Evolutionary conservation across 1,284 basidiomycete species (phyloP).

Genomic region (Rhodofomes roseus): DNA sequence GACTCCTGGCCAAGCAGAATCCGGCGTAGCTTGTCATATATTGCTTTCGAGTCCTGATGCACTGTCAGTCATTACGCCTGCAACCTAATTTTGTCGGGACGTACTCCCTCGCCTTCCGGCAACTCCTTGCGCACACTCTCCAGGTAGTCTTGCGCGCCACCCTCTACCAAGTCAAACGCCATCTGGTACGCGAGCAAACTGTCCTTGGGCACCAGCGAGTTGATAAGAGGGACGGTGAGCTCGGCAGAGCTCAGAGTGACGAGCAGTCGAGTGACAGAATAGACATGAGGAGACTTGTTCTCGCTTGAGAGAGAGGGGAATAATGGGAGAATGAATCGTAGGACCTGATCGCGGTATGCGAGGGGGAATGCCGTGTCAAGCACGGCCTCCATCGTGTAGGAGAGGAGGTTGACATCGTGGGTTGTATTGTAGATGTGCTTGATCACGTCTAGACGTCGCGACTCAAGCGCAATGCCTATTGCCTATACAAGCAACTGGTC

Average conservation of each 20-base stretch:
- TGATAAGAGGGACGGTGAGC: constrained; percentile 69
- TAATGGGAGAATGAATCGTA: constrained; percentile 81
- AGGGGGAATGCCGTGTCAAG: constrained; percentile 81
- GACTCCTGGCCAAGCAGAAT: constrained; percentile 89
- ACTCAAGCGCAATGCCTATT: constrained; percentile 90
- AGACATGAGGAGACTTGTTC: constrained; percentile 71
- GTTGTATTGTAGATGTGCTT: constrained; percentile 71
- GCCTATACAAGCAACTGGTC: constrained; percentile 47
- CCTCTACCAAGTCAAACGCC: constrained; percentile 91
- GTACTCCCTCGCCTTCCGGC: constrained; percentile 62
- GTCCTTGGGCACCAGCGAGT: constrained; percentile 67
- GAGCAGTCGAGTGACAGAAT: constrained; percentile 81
- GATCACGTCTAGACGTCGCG: constrained; percentile 83
- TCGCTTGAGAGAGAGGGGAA: constrained; percentile 68
- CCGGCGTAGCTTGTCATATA: constrained; percentile 69
- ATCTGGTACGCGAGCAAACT: constrained; percentile 86
- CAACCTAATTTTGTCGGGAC: constrained; percentile 15
- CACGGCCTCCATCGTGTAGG: constrained; percentile 89
- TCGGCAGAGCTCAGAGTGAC: constrained; percentile 81
- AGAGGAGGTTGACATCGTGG: constrained; percentile 72
- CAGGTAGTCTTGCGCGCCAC: constrained; percentile 89
- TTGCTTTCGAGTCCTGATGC: constrained; percentile 51
- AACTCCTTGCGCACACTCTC: constrained; percentile 65
- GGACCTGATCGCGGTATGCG: constrained; percentile 79
- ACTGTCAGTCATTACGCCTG: constrained; percentile 10